phyloP scores from a whole-genome alignment of 306 rosid species.

The Amphicarpaea edgeworthii region DNA sequence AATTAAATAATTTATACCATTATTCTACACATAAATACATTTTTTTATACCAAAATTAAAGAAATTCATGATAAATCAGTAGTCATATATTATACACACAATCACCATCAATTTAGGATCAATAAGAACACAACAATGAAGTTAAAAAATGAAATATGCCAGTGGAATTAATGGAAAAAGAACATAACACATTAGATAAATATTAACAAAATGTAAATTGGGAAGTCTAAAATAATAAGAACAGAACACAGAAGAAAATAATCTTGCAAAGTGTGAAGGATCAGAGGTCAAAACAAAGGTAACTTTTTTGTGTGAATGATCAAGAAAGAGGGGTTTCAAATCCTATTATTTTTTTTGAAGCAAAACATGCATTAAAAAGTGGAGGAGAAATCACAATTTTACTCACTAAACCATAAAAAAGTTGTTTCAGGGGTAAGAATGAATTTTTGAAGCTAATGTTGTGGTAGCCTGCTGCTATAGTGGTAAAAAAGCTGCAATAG shows the following conservation, averaged over 20 bases:
- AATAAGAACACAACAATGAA: background rate
- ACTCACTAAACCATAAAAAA: background rate
- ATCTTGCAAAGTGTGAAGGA: background rate
- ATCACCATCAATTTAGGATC: background rate
- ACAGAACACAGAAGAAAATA: background rate
- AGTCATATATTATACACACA: background rate
- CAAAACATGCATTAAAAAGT: background rate
- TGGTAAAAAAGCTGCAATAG: background rate
- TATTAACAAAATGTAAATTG: background rate
- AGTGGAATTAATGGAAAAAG: background rate
- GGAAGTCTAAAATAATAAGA: background rate
- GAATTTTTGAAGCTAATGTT: background rate
- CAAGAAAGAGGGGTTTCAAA: background rate
- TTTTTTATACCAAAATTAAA: background rate
- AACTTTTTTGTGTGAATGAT: background rate
- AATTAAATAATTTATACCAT: background rate
- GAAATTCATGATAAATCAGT: background rate
- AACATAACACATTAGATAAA: background rate
- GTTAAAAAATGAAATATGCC: background rate
- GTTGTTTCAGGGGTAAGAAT: background rate
- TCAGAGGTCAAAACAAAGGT: background rate
- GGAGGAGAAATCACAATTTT: background rate
- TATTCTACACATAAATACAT: background rate
- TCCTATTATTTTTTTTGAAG: background rate
- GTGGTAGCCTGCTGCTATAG: background rate